These are phyloP conservation scores for Erodium maritimum DNA, from an alignment of 345 rosid species.

Conservation along the genomic window DNA sequence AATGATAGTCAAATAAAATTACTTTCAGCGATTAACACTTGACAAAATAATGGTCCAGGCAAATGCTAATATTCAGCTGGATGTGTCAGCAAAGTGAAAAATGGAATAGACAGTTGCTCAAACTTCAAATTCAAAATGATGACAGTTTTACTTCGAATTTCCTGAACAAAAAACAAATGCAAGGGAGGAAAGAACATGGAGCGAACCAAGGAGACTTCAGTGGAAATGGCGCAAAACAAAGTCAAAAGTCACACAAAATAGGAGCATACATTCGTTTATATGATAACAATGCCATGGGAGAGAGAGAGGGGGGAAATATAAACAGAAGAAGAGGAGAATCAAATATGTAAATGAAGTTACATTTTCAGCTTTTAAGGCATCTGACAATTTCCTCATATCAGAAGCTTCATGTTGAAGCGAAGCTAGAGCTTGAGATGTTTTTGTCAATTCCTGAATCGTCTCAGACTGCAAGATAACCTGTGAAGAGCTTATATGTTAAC, in stretches of 20 bases:
- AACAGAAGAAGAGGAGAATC: neutral
- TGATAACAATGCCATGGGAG: too few relatives aligned
- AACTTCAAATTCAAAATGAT: too few relatives aligned
- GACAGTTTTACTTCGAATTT: too few relatives aligned
- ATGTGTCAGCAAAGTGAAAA: too few relatives aligned
- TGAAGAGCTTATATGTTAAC: neutral
- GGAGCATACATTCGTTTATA: neutral
- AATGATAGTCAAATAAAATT: too few relatives aligned
- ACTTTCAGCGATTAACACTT: too few relatives aligned
- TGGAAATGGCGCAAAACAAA: neutral
- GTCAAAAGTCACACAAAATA: too few relatives aligned
- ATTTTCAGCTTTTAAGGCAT: conserved; percentile 46
- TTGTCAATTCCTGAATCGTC: conserved; percentile 84
- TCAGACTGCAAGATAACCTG: conserved; percentile 94
- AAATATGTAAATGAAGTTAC: conserved; percentile 23
- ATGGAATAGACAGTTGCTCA: too few relatives aligned
- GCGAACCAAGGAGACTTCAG: neutral
- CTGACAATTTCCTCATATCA: conserved; percentile 53
- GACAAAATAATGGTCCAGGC: too few relatives aligned
- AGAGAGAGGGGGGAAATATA: too few relatives aligned
- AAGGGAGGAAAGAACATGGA: neutral
- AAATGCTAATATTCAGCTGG: too few relatives aligned
- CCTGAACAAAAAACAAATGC: too few relatives aligned
- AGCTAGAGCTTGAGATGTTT: conserved; percentile 71
- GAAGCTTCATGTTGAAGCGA: conserved; percentile 61